Base-by-base conservation (phyloP, 2,329 filamentous ascomycete species). In the Sporothrix pallida region DNA sequence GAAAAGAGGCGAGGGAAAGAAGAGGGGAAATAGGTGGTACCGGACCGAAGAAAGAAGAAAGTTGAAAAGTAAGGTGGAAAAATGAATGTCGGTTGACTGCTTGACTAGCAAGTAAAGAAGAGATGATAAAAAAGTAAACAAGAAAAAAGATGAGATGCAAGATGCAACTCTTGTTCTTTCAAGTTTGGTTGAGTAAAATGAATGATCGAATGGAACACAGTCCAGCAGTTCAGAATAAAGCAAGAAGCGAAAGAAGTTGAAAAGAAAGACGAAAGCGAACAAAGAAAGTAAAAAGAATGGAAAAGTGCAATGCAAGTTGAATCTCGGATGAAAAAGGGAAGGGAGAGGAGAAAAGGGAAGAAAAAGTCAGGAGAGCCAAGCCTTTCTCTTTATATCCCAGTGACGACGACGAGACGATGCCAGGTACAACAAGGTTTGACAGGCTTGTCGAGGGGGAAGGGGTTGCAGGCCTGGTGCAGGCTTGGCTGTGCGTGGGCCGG, bases 131-230 rank as follows among this genome's bases (percentile, higher is more conserved):
- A 73, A 68, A 70, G 50, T 65, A 48, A 52, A 56, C 46, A 56
- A 37, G 58, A 71, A 56, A 12, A 70, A 46, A 42, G 60, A 46
- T 10, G 37, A 20, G 56, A 37, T 31, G 31, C n/a, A 58, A 44
- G 50, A n/a, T 37, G 56, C 23, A 20, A 42, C 50, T 54, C 15
- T 42, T n/a, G 48, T 17, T 70, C 23, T 20, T 20, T 20, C 52
- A 26, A 72, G 54, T 79, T 77, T 78, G 76, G 52, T 76, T 74
- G 73, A 75, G 75, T 79, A 81, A 78, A 77, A 80, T 83, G 78
- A 80, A 84, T 82, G 84, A 86, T 86, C 84, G 84, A 84, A 85
- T 76, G 77, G 82, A 80, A 85, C 82, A 86, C 83, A 83, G 75
- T 70, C 75, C 74, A 68, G 75, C 74, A 70, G 73, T 85, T 83